Percentiles rank a stretch among this genome's conserved stretches.
Evolutionary conservation across 2,329 filamentous ascomycete species (phyloP).

Genomic region (Talaromyces albobiverticillius): DNA sequence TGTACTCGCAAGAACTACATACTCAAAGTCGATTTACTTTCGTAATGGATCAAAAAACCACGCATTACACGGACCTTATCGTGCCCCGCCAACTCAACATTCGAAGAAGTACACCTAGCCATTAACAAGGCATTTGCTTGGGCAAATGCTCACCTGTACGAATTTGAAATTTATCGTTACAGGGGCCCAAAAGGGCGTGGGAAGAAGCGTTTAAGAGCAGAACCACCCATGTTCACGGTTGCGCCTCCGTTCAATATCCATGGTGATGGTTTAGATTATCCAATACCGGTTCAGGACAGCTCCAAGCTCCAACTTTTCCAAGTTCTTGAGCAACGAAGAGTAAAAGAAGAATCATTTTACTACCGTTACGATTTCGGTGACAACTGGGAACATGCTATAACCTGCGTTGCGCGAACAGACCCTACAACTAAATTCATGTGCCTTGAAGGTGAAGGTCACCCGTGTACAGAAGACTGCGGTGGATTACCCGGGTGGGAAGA

Average conservation of each 20-base stretch:
- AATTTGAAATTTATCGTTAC: not conserved
- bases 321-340: conserved; percentile 8
- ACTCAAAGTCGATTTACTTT: conserved; percentile 20
- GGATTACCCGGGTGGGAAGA: conserved; percentile 26
- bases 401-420: conserved; percentile 16
- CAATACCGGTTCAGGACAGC: not conserved
- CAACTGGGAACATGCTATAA: conserved; percentile 25
- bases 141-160: conserved; percentile 13
- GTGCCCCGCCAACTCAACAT: conserved; percentile 21
- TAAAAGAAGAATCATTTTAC: conserved; percentile 5
- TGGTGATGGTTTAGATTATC: not conserved
- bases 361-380: conserved; percentile 32
- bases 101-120: conserved; percentile 21
- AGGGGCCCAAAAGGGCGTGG: too few species aligned
- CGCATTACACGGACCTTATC: conserved; percentile 24
- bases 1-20: conserved; percentile 21
- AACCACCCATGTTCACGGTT: not conserved
- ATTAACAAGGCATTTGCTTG: conserved; percentile 27
- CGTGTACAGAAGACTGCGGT: conserved; percentile 31
- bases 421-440: conserved; percentile 21
- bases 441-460: conserved; percentile 26
- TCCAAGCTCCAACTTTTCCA: not conserved
- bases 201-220: too few species aligned
- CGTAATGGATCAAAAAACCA: conserved; percentile 19
- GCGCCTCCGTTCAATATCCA: not conserved